Percentiles rank a stretch among this genome's conserved stretches.
Conservation (phyloP, 2,329 filamentous ascomycete genomes). For the Penicillium polonicum region DNA sequence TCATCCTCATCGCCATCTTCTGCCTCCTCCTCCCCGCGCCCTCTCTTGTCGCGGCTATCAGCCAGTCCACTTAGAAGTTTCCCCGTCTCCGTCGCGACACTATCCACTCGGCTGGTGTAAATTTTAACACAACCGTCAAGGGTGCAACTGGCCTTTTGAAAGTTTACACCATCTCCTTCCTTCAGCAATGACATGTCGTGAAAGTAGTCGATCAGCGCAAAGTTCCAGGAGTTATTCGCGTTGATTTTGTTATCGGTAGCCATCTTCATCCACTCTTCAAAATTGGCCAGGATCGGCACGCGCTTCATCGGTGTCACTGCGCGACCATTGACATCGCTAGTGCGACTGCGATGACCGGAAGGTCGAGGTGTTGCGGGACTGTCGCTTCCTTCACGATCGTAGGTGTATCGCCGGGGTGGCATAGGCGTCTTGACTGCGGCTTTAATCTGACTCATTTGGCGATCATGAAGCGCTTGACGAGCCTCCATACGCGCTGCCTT, state of each 20-base stretch:
- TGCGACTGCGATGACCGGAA: constrained; percentile 36
- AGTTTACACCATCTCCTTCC: constrained; percentile 95
- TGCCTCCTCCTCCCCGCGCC: constrained; percentile 60
- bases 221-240: constrained; percentile 97
- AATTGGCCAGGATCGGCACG: constrained; percentile 92
- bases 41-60: constrained; percentile 69
- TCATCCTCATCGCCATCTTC: constrained; percentile 64
- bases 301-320: constrained; percentile 94
- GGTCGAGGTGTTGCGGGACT: constrained; percentile 53
- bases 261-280: constrained; percentile 99
- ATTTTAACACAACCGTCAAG: constrained; percentile 98
- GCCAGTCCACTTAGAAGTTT: constrained; percentile 91
- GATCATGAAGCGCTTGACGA: constrained; percentile 82
- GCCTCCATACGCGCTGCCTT: constrained; percentile 85
- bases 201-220: constrained; percentile 99
- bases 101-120: constrained; percentile 97
- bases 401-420: constrained; percentile 42
- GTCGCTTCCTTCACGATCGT: constrained; percentile 38
- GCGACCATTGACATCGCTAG: constrained; percentile 59
- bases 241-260: constrained; percentile 99
- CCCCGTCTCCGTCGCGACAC: constrained; percentile 94
- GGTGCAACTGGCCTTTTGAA: constrained; percentile 96
- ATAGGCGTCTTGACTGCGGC: constrained; percentile 59
- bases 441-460: constrained; percentile 88
- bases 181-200: constrained; percentile 98